These are phyloP conservation scores for Penicillium pancosmium DNA, from an alignment of 495 filamentous ascomycete genomes.

Conservation along the genomic window DNA sequence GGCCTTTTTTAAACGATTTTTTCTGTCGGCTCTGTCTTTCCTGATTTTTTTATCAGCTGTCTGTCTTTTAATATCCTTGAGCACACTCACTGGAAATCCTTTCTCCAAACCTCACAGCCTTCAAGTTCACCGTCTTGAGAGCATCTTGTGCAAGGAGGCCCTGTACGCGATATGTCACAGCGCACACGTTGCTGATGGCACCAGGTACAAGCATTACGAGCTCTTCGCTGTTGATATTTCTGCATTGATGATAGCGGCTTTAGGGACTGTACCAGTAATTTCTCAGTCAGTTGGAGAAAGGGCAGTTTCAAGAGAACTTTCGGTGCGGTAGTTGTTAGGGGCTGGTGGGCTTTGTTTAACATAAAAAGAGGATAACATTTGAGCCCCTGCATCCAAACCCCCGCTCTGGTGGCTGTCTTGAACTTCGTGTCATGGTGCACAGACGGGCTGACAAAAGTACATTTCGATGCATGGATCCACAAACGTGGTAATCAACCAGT, in stretches of 20 bases:
- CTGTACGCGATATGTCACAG: not conserved
- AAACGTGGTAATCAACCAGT: not conserved
- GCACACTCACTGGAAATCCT: not conserved
- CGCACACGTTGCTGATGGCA: conserved; percentile 2
- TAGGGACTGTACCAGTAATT: not conserved
- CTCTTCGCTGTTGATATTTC: not conserved
- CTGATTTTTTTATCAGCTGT: not conserved
- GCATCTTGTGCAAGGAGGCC: not conserved
- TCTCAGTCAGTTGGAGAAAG: not conserved
- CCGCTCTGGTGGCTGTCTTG: not conserved
- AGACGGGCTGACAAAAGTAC: not conserved
- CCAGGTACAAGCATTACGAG: not conserved
- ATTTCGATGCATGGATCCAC: not conserved
- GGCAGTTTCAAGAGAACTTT: not conserved
- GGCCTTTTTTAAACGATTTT: not conserved
- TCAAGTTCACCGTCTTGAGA: not conserved
- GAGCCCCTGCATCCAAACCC: not conserved
- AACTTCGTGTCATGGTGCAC: not conserved
- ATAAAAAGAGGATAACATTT: too few relatives aligned
- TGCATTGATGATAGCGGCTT: not conserved
- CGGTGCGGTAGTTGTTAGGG: too few relatives aligned
- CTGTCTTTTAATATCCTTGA: not conserved
- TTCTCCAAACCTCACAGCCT: not conserved
- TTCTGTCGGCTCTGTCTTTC: not conserved
- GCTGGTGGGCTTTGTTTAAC: too few relatives aligned